phyloP scores from a whole-genome alignment of 169 alveolate genomes.

The Cyclospora cayetanensis region DNA sequence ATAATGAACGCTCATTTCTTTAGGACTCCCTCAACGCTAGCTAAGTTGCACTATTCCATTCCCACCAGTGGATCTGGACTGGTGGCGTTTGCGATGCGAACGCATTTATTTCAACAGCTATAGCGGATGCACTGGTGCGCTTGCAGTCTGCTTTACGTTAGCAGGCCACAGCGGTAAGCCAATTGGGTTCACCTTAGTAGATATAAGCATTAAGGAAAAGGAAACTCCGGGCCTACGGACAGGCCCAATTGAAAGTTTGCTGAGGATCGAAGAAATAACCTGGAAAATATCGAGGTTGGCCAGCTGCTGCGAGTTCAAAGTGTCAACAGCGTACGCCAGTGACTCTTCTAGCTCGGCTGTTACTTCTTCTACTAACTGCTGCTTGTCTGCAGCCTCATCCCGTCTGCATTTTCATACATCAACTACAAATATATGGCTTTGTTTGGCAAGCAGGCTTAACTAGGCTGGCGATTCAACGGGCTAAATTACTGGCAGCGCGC shows the following conservation, averaged over 20 bases:
- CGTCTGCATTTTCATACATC: neutral
- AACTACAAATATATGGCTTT: too few relatives aligned
- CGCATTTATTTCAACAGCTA: too few relatives aligned
- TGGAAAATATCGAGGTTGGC: neutral
- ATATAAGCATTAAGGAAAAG: neutral
- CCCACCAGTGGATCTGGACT: too few relatives aligned
- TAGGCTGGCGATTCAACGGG: neutral
- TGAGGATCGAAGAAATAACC: neutral
- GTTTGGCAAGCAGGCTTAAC: neutral
- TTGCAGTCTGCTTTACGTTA: too few relatives aligned
- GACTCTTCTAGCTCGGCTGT: constrained; percentile 36
- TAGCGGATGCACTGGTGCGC: too few relatives aligned
- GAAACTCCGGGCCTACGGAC: constrained; percentile 3
- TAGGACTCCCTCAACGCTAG: too few relatives aligned
- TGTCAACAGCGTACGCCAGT: constrained; percentile 8
- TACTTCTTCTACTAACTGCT: constrained; percentile 21
- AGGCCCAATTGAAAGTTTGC: neutral
- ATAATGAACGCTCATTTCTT: too few relatives aligned
- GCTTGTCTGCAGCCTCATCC: constrained; percentile 11
- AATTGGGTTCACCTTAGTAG: neutral
- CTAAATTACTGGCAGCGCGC: neutral
- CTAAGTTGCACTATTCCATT: too few relatives aligned
- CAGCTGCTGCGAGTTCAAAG: constrained; percentile 10
- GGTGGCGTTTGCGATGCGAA: too few relatives aligned
- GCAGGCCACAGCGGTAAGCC: too few relatives aligned